Conservation (phyloP, 495 filamentous ascomycete species). For the Xylaria telfairii region DNA sequence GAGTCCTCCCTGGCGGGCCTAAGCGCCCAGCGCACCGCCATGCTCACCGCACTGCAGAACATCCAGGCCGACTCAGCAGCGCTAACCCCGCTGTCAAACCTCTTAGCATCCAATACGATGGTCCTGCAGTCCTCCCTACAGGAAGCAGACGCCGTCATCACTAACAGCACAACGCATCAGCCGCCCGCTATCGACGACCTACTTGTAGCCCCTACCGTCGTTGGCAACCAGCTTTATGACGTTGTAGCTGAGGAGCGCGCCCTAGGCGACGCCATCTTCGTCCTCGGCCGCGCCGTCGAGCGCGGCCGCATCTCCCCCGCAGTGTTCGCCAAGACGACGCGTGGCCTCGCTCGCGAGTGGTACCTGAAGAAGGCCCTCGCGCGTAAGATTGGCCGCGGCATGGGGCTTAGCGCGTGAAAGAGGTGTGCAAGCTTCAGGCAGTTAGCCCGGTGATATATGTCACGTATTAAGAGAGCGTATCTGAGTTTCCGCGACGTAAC, state of each 20-base stretch:
- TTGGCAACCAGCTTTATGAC: conserved; percentile 89
- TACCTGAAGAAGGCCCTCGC: conserved; percentile 89
- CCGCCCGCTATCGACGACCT: conserved; percentile 77
- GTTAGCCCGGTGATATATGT: neutral
- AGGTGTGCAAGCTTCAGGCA: neutral
- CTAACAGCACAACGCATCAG: conserved; percentile 40
- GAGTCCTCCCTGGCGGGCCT: conserved; percentile 74
- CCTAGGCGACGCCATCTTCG: conserved; percentile 82
- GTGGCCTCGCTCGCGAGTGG: conserved; percentile 84
- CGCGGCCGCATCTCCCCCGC: conserved; percentile 78
- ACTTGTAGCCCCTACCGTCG: conserved; percentile 90
- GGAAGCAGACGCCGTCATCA: conserved; percentile 79
- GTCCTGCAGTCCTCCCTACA: conserved; percentile 77
- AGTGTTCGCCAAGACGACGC: conserved; percentile 82
- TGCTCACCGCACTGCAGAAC: conserved; percentile 67
- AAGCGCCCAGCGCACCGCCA: conserved; percentile 77
- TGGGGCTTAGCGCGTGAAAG: conserved; percentile 60
- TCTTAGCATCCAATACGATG: conserved; percentile 76
- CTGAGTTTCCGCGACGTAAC: neutral
- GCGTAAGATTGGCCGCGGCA: conserved; percentile 84
- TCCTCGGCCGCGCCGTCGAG: conserved; percentile 82
- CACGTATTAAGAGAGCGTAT: neutral
- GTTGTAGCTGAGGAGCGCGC: conserved; percentile 84
- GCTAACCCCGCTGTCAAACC: conserved; percentile 68
- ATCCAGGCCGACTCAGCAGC: conserved; percentile 75